These are phyloP conservation scores for Tilletia setariae DNA, from an alignment of 1,284 basidiomycete species.

Conservation along the genomic window DNA sequence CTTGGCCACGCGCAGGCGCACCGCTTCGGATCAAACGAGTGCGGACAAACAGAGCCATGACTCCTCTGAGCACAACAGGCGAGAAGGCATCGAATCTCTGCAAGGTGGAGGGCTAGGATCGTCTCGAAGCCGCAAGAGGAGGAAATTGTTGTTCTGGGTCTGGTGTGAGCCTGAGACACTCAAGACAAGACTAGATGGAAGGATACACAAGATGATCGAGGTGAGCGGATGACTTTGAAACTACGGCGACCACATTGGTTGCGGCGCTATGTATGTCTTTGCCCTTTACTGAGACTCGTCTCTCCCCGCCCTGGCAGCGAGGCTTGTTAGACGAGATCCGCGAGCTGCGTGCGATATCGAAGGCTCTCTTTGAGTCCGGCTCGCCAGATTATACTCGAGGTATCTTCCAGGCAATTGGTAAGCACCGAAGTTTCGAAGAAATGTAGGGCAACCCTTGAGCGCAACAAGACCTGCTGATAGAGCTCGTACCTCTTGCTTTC, in stretches of 20 bases:
- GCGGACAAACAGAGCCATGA: not conserved
- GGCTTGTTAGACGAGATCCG: slow-evolving; percentile 81
- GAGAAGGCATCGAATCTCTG: too few relatives aligned
- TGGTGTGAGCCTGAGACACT: slow-evolving; percentile 71
- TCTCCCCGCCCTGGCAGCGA: slow-evolving; percentile 61
- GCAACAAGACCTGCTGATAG: too few relatives aligned
- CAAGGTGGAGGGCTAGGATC: too few relatives aligned
- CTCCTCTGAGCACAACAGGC: not conserved
- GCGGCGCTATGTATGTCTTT: not conserved
- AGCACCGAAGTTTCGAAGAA: not conserved
- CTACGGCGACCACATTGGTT: not conserved
- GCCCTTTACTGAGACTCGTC: not conserved
- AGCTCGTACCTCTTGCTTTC: too few relatives aligned
- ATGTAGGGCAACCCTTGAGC: too few relatives aligned
- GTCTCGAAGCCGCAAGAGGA: slow-evolving; percentile 52
- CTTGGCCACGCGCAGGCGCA: not conserved
- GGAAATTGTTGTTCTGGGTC: slow-evolving; percentile 85
- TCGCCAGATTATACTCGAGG: slow-evolving; percentile 65
- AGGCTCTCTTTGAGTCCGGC: slow-evolving; percentile 55
- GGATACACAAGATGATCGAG: slow-evolving; percentile 86
- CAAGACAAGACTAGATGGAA: slow-evolving; percentile 68
- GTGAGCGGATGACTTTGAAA: slow-evolving; percentile 59
- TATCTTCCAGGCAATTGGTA: slow-evolving; percentile 94
- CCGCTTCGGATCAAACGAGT: not conserved
- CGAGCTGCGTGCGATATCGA: slow-evolving; percentile 57